A percentile compares a stretch with the other conserved stretches of the same genome.
Evolutionary conservation across 495 filamentous ascomycete genomes (phyloP).

Genomic region (Aspergillus incahuasiensis): DNA sequence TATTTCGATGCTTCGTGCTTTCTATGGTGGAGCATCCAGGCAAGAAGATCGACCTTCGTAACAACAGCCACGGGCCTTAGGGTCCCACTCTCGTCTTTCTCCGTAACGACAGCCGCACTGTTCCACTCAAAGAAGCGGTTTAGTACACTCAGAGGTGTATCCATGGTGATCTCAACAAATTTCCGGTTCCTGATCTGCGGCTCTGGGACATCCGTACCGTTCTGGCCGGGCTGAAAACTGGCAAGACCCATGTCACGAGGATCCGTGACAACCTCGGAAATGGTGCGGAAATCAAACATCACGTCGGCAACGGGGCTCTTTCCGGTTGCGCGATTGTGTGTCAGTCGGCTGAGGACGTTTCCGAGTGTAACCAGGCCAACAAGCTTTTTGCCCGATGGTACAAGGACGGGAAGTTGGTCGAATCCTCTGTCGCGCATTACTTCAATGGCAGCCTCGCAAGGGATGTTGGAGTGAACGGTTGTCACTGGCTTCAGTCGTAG

Average conservation of each 20-base stretch:
- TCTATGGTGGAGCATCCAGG: conserved; percentile 80
- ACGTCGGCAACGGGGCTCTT: conserved; percentile 73
- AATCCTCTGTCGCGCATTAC: conserved; percentile 96
- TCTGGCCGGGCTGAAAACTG: conserved; percentile 4
- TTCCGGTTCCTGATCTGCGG: conserved; percentile 48
- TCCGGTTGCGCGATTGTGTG: conserved; percentile 67
- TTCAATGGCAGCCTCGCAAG: conserved; percentile 83
- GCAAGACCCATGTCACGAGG: conserved; percentile 54
- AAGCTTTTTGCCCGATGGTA: conserved; percentile 60
- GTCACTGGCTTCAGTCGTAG: conserved; percentile 90
- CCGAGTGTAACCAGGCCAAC: conserved; percentile 91
- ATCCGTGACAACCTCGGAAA: conserved; percentile 85
- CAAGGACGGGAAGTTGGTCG: conserved; percentile 89
- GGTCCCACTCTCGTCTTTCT: conserved; percentile 52
- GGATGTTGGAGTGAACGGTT: conserved; percentile 61
- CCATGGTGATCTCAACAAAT: conserved; percentile 90
- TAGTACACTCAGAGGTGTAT: conserved; percentile 77
- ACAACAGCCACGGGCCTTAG: conserved; percentile 84
- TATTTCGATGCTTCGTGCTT: conserved; percentile 11
- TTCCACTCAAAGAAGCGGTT: conserved; percentile 98
- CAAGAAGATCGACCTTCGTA: conserved; percentile 92
- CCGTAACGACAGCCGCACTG: conserved; percentile 88
- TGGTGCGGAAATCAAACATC: conserved; percentile 90
- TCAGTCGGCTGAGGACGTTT: conserved; percentile 87
- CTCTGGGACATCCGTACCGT: conserved; percentile 9